phyloP scores from a whole-genome alignment of 805 yeast genomes.

The Candida ficus region DNA sequence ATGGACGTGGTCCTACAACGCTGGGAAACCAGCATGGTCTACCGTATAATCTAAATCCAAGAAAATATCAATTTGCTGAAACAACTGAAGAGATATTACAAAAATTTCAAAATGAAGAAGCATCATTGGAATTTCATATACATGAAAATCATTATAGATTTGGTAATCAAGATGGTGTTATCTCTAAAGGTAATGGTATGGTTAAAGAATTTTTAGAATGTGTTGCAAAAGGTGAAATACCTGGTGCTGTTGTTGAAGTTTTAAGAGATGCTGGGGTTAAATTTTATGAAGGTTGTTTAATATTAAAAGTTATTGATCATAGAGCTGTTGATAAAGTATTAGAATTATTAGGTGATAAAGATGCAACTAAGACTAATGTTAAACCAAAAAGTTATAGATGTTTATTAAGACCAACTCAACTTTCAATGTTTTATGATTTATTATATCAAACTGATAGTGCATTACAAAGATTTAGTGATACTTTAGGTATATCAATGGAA shows the following conservation, averaged over 20 bases:
- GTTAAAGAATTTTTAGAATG: constrained; percentile 75
- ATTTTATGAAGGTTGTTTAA: constrained; percentile 86
- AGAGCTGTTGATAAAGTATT: constrained; percentile 30
- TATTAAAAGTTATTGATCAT: constrained; percentile 84
- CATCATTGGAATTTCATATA: constrained; percentile 84
- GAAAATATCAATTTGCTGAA: constrained; percentile 56
- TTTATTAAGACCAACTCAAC: constrained; percentile 71
- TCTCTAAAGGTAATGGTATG: constrained; percentile 74
- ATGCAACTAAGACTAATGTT: neutral
- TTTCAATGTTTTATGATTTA: constrained; percentile 80
- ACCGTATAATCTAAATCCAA: constrained; percentile 28
- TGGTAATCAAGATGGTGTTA: constrained; percentile 84
- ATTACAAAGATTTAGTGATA: constrained; percentile 63
- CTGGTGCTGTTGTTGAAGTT: constrained; percentile 85
- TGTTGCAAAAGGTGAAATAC: constrained; percentile 77
- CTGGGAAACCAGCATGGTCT: constrained; percentile 26
- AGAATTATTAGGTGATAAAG: neutral
- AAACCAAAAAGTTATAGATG: constrained; percentile 71
- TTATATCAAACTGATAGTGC: constrained; percentile 79
- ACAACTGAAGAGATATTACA: constrained; percentile 67
- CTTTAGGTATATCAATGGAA: constrained; percentile 75
- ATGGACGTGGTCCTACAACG: constrained; percentile 22
- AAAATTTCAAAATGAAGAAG: constrained; percentile 71
- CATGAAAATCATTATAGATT: constrained; percentile 89
- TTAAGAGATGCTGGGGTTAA: constrained; percentile 80